These are phyloP conservation scores for Candida incommunis DNA, from an alignment of 805 yeast species.

Conservation along the genomic window DNA sequence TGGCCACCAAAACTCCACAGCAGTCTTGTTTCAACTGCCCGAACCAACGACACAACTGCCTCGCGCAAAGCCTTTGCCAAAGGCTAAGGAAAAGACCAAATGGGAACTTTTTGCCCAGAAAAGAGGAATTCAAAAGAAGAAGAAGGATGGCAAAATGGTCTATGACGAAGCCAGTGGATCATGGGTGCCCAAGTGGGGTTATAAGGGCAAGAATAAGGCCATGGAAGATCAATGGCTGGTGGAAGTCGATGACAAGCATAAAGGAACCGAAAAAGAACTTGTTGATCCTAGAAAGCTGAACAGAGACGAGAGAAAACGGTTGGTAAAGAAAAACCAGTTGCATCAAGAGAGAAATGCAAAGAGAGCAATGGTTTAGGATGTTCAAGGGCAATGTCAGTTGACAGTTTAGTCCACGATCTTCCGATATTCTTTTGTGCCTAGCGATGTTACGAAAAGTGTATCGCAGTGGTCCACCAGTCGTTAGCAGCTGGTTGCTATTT, in stretches of 20 bases:
- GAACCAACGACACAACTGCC: constrained; percentile 73
- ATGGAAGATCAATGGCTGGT: constrained; percentile 89
- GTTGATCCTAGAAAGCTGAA: constrained; percentile 76
- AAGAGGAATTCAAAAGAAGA: constrained; percentile 88
- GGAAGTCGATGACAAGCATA: constrained; percentile 70
- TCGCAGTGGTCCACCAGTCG: no score
- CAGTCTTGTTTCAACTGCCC: constrained; percentile 77
- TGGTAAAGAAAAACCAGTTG: constrained; percentile 68
- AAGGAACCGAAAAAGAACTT: constrained; percentile 39
- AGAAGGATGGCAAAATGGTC: constrained; percentile 76
- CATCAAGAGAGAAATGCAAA: constrained; percentile 68
- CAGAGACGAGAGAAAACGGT: constrained; percentile 71
- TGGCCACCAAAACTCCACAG: constrained; percentile 50
- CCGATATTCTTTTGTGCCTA: no score
- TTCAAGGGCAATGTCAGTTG: no score
- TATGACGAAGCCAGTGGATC: constrained; percentile 81
- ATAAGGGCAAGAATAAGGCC: constrained; percentile 80
- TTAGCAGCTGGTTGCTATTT: no score
- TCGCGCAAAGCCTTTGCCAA: constrained; percentile 91
- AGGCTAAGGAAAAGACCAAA: constrained; percentile 79
- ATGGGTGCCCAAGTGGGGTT: constrained; percentile 99
- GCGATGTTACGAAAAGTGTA: no score
- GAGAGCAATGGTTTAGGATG: constrained; percentile 11
- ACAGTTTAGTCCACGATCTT: no score
- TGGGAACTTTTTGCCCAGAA: constrained; percentile 96